Evolutionary conservation across 768 basidiomycete genomes (phyloP).

Genomic region (Clitopilus hobsonii): DNA sequence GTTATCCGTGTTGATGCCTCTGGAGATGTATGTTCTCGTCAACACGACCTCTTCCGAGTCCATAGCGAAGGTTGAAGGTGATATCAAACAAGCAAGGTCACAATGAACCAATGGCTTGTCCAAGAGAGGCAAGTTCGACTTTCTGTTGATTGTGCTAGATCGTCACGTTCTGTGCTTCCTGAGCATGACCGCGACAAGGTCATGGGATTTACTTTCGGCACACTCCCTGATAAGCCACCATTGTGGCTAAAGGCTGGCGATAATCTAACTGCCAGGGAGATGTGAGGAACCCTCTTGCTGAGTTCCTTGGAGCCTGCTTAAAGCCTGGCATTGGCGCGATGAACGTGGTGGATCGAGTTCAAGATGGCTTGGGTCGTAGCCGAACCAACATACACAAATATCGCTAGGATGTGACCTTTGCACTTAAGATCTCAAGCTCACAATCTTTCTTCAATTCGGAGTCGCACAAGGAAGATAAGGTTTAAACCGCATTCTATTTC

Average conservation of each 20-base stretch:
- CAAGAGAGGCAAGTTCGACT: background rate
- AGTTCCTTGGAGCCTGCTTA: too few relatives aligned
- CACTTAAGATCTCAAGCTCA: background rate
- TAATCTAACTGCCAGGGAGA: background rate
- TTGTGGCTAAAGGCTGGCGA: too few relatives aligned
- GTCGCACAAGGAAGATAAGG: background rate
- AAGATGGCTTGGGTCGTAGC: too few relatives aligned
- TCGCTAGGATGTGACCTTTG: too few relatives aligned
- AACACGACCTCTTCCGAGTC: background rate
- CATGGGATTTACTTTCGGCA: background rate
- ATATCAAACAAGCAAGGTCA: background rate
- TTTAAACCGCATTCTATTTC: background rate
- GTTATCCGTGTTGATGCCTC: background rate
- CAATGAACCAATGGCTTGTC: too few relatives aligned
- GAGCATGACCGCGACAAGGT: background rate
- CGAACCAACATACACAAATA: too few relatives aligned
- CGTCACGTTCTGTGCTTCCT: background rate
- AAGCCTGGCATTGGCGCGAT: too few relatives aligned
- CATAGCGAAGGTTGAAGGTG: background rate
- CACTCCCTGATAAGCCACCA: background rate
- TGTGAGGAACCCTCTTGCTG: too few relatives aligned
- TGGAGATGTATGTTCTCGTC: background rate
- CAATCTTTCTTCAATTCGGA: background rate
- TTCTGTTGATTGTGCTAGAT: background rate
- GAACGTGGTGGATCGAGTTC: too few relatives aligned